These are phyloP conservation scores for Aspergillus brasiliensis DNA, from an alignment of 2,329 filamentous ascomycete species.

Conservation along the genomic window DNA sequence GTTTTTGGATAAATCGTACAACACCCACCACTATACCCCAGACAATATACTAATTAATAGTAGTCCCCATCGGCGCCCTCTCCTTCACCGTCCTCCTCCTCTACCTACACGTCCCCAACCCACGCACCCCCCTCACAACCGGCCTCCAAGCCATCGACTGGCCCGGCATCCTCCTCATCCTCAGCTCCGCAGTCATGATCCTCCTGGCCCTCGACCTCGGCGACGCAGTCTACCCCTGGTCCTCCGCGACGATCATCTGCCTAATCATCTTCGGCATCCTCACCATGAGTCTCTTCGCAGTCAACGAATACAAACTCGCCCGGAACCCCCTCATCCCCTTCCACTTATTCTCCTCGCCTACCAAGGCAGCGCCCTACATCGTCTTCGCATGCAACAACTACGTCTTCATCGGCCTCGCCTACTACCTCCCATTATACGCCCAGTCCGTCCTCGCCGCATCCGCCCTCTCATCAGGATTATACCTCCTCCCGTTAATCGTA, in stretches of 20 bases:
- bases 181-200: conserved; percentile 53
- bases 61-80: conserved; percentile 49
- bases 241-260: conserved; percentile 55
- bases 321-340: conserved; percentile 67
- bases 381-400: conserved; percentile 51
- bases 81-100: conserved; percentile 52
- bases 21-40: no score
- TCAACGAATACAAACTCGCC: conserved; percentile 65
- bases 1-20: conserved; percentile 55
- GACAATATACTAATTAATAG: no score
- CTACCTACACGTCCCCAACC: conserved; percentile 58
- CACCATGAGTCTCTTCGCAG: conserved; percentile 54
- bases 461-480: conserved; percentile 57
- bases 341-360: conserved; percentile 57
- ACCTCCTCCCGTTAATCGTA: conserved; percentile 62
- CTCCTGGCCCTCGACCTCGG: conserved; percentile 58
- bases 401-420: conserved; percentile 55
- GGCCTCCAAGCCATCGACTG: conserved; percentile 58
- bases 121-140: conserved; percentile 50
- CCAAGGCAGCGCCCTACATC: conserved; percentile 58
- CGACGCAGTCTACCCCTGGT: conserved; percentile 54
- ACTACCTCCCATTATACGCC: conserved; percentile 75
- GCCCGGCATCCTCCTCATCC: conserved; percentile 53
- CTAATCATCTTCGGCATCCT: conserved; percentile 54
- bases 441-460: conserved; percentile 65